phyloP scores from a whole-genome alignment of 2,329 filamentous ascomycete genomes.

The Nemania sp. region DNA sequence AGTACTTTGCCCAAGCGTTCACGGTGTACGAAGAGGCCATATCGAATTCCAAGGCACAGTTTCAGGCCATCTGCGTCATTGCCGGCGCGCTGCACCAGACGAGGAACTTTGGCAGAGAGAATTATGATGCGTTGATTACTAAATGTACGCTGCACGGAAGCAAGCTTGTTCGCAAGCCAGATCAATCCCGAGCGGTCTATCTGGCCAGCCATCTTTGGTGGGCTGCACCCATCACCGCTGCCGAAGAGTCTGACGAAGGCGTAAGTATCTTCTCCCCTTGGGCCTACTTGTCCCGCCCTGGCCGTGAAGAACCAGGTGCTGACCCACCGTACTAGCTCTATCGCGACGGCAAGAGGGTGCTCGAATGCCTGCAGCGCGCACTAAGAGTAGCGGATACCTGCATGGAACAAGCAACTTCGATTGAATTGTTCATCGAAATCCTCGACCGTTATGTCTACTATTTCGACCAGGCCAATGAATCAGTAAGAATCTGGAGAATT shows the following conservation, averaged over 20 bases:
- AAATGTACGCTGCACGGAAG: slow-evolving; percentile 96
- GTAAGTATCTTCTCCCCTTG: slow-evolving; percentile 4
- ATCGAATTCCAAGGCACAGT: slow-evolving; percentile 93
- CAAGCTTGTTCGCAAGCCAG: slow-evolving; percentile 95
- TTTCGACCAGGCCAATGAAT: slow-evolving; percentile 98
- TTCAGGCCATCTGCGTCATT: slow-evolving; percentile 95
- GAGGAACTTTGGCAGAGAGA: slow-evolving; percentile 90
- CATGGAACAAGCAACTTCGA: slow-evolving; percentile 97
- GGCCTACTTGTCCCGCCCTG: neutral
- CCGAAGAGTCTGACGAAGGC: slow-evolving; percentile 74
- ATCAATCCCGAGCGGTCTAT: slow-evolving; percentile 96
- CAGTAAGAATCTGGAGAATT: slow-evolving; percentile 53
- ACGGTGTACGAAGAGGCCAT: slow-evolving; percentile 97
- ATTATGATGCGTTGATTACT: slow-evolving; percentile 97
- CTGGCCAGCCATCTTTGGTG: slow-evolving; percentile 97
- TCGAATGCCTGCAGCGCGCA: slow-evolving; percentile 94
- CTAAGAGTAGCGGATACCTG: slow-evolving; percentile 96
- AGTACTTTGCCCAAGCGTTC: slow-evolving; percentile 97
- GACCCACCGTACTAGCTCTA: slow-evolving; percentile 66
- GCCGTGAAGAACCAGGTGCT: neutral
- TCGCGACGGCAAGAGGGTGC: slow-evolving; percentile 93
- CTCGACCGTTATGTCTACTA: slow-evolving; percentile 98
- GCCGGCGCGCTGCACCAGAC: slow-evolving; percentile 87
- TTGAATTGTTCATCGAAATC: slow-evolving; percentile 98
- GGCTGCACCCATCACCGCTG: slow-evolving; percentile 80